Percentiles rank a stretch among this genome's conserved stretches.
phyloP scores from a whole-genome alignment of 169 alveolate species.

The Theileria equi region DNA sequence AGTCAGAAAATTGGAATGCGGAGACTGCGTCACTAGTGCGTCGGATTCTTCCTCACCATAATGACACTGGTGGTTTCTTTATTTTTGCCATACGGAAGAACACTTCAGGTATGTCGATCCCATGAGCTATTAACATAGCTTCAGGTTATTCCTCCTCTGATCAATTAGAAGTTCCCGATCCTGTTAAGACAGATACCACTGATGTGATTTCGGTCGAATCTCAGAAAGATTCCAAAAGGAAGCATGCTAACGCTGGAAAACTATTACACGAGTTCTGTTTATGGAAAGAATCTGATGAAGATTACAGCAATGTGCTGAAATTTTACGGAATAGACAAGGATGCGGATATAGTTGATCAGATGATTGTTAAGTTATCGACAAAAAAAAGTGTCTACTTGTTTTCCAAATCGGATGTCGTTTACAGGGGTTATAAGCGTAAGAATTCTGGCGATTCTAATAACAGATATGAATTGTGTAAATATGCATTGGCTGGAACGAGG shows the following conservation, averaged over 20 bases:
- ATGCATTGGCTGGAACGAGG: constrained; percentile 39
- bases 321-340: constrained; percentile 37
- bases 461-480: constrained; percentile 34
- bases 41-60: constrained; percentile 91
- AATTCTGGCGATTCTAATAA: neutral
- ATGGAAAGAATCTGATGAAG: constrained; percentile 2
- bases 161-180: neutral
- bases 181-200: neutral
- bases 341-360: neutral
- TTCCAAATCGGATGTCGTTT: constrained; percentile 4
- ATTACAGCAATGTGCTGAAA: constrained; percentile 1
- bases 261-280: constrained; percentile 42
- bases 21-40: constrained; percentile 67
- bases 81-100: constrained; percentile 69
- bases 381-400: constrained; percentile 1
- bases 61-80: constrained; percentile 94
- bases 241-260: constrained; percentile 28
- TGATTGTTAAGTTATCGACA: constrained; percentile 7
- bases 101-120: neutral
- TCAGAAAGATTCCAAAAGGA: neutral
- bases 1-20: constrained; percentile 36
- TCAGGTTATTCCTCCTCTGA: no score
- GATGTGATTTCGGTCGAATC: neutral
- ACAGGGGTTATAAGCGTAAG: neutral
- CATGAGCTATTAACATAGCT: neutral